Base-by-base conservation (phyloP, 2,329 filamentous ascomycete genomes). In the Venturia nashicola region DNA sequence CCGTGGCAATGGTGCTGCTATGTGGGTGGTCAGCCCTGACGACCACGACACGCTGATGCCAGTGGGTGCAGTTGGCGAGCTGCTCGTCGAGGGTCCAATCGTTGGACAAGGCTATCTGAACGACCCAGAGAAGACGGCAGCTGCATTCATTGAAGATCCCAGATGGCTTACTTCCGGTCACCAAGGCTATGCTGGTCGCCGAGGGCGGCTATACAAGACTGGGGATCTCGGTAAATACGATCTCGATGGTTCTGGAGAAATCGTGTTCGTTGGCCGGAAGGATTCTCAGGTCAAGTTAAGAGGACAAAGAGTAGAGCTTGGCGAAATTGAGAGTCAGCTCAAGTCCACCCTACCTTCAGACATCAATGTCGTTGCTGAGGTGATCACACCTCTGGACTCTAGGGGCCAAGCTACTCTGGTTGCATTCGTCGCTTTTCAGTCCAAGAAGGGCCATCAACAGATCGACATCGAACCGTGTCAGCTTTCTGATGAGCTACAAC, bases 241-340 rank as follows among this genome's bases (percentile, higher is more conserved):
- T 12, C 79, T 86, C 0, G 89, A 95, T 70, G 88, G 89, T 0
- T 65, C 63, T 65, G 90, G 91, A 0, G 88, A 86, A 0, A 78
- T 97, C 8, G 74, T 89, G 4, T 90, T 94, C 48, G 75, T 84
- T 12, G 89, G 90, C 14, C 82, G 90, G 44, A 78, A 87, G 27
- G 91, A 95, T 68, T 88, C 88, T 65, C 90, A 95, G 72, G 79
- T 94, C 64, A 96, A 95, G 72, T 79, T 96, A 12, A 83, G 90
- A 55, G 91, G 91, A 0, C 88, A 93, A 68, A 80, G 89, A 54
- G 86, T 96, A 48, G 90, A 96, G 71, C 81, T 92, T 12, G 83
- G 84, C 0, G 91, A 95, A 71, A 87, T 96, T n/a, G 74, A 77
- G 66, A 70, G 75, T 44, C 63, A 62, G 34, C 62, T 68, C 34